Conservation (phyloP, 73 alveolate species). For the Diophrys sp. region DNA sequence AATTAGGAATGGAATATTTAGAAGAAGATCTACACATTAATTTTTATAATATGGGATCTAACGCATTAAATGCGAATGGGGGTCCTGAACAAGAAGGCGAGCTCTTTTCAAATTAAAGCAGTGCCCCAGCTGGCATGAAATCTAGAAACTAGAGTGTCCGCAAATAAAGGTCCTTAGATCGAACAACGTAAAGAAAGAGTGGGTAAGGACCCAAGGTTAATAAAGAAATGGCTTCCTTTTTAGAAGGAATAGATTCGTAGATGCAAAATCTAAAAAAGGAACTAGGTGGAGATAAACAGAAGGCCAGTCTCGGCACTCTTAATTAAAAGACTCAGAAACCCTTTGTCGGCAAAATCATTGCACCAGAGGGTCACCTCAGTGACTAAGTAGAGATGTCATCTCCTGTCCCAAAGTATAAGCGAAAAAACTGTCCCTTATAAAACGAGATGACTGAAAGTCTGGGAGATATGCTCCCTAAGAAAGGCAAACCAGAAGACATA, state of each 20-base stretch:
- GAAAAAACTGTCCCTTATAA: neutral
- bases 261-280: neutral
- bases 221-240: neutral
- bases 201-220: neutral
- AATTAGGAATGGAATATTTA: neutral
- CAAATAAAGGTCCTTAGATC: neutral
- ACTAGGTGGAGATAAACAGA: neutral
- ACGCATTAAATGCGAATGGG: neutral
- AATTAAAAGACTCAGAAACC: neutral
- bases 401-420: neutral
- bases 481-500: neutral
- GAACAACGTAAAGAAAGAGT: neutral
- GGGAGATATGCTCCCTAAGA: neutral
- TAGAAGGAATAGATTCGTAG: neutral
- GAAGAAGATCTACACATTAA: neutral
- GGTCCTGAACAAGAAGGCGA: neutral
- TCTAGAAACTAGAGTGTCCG: neutral
- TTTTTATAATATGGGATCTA: neutral
- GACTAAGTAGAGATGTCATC: neutral
- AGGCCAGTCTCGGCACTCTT: neutral
- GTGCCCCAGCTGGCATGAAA: neutral
- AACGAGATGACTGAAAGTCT: neutral
- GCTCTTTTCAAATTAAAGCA: too few species aligned
- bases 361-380: neutral
- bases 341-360: neutral